Conservation (phyloP, 1,139 yeast genomes). For the Hyphopichia khmerensis region DNA sequence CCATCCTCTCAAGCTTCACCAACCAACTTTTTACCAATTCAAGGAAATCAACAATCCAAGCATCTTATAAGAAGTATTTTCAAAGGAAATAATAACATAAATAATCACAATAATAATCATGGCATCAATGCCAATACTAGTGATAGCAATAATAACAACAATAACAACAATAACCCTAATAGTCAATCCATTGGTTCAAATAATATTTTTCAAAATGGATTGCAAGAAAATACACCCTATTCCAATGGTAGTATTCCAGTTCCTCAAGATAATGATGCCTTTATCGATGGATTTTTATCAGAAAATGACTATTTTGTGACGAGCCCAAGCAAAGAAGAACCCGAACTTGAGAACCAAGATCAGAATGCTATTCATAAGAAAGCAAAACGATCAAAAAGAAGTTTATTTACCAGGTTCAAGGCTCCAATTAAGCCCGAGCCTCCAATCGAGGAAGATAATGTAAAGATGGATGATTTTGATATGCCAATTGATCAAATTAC, state of each 20-base stretch:
- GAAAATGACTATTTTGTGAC: slow-evolving; percentile 7
- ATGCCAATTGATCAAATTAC: not conserved
- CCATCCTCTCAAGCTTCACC: slow-evolving; percentile 15
- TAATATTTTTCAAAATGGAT: not conserved
- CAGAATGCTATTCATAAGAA: slow-evolving; percentile 18
- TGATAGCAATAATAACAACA: not conserved
- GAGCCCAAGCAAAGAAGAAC: slow-evolving; percentile 23
- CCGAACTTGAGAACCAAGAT: slow-evolving; percentile 14
- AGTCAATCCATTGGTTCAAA: no score
- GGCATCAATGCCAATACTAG: not conserved
- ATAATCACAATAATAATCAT: slow-evolving; percentile 3
- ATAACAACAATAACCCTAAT: not conserved
- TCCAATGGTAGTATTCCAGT: not conserved
- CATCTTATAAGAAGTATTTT: slow-evolving; percentile 45
- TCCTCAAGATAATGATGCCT: not conserved
- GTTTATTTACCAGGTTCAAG: slow-evolving; percentile 43
- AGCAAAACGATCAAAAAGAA: slow-evolving; percentile 32
- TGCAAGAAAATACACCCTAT: not conserved
- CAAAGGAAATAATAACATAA: slow-evolving; percentile 21
- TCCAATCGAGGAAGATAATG: not conserved
- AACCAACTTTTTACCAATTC: not conserved
- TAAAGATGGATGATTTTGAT: not conserved
- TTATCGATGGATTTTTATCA: slow-evolving; percentile 1
- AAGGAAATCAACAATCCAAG: slow-evolving; percentile 20
- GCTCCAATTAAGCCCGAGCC: slow-evolving; percentile 25